These are phyloP conservation scores for Guillardia theta DNA, from an alignment of 78 protist genomes.

Conservation along the genomic window DNA sequence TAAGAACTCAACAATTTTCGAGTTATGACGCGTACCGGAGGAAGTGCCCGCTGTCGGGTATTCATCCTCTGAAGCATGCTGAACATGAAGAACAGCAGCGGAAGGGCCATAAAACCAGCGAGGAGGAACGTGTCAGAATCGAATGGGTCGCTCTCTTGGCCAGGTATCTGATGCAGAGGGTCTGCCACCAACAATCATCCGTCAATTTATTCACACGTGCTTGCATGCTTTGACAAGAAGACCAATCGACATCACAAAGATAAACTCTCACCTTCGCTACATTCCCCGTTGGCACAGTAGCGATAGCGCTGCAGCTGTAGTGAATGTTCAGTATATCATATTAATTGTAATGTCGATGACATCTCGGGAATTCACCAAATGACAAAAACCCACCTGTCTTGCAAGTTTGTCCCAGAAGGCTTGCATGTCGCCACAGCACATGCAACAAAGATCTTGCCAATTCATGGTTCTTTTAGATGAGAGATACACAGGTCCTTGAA, in stretches of 20 bases:
- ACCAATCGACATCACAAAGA: background rate
- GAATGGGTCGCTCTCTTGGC: background rate
- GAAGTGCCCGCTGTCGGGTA: background rate
- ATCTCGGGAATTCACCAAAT: background rate
- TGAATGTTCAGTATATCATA: background rate
- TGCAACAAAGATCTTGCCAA: background rate
- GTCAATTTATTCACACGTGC: background rate
- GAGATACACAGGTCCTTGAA: background rate
- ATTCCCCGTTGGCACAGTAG: constrained; percentile 13
- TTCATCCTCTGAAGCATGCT: background rate
- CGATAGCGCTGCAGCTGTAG: constrained; percentile 15
- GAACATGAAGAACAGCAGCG: background rate
- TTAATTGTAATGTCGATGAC: background rate
- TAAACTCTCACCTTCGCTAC: background rate
- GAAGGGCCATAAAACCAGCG: background rate
- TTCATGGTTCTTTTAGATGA: background rate
- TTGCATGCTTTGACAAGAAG: background rate
- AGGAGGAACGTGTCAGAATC: background rate
- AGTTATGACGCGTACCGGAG: background rate
- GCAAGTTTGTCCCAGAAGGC: constrained; percentile 31
- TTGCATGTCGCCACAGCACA: constrained; percentile 21
- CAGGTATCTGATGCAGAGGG: background rate
- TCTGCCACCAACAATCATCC: background rate
- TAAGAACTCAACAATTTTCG: background rate
- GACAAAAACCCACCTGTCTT: background rate